Evolutionary conservation across 352 stramenopile species (phyloP).

Genomic region (Elongisporangium anandrum): DNA sequence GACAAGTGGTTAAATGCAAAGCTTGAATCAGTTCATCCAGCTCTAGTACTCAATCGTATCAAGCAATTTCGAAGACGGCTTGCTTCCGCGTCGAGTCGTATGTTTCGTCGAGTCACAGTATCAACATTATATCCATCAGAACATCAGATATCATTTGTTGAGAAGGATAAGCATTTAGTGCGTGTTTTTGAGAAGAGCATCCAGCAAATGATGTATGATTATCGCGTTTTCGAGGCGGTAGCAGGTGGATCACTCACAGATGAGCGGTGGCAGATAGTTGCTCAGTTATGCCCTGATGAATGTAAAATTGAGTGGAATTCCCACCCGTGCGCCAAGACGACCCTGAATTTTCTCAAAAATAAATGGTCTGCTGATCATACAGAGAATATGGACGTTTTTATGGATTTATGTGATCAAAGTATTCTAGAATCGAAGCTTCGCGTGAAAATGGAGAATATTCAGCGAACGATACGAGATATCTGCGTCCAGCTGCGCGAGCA

Average conservation of each 20-base stretch:
- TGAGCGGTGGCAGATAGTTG: conserved; percentile 25
- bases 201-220: conserved; percentile 36
- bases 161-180: conserved; percentile 27
- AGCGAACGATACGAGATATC: conserved; percentile 23
- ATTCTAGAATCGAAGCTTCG: conserved; percentile 50
- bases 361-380: conserved; percentile 6
- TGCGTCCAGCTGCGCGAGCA: conserved; percentile 23
- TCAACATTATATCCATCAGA: conserved; percentile 9
- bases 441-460: conserved; percentile 23
- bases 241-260: conserved; percentile 31
- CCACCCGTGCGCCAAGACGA: conserved; percentile 7
- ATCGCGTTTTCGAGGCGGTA: conserved; percentile 46
- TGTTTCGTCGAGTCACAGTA: conserved; percentile 17
- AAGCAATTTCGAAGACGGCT: conserved; percentile 57
- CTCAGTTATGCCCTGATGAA: conserved; percentile 7
- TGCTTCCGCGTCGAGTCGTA: conserved; percentile 23
- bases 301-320: neutral
- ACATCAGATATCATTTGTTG: conserved; percentile 2
- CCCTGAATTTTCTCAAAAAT: conserved; percentile 19
- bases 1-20: conserved; percentile 41
- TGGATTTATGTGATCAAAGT: conserved; percentile 38
- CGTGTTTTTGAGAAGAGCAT: conserved; percentile 31
- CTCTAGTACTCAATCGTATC: conserved; percentile 44
- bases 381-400: conserved; percentile 9
- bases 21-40: conserved; percentile 35